These are phyloP conservation scores for Debaryomycetaceae sp. DNA, from an alignment of 1,139 yeast species.

Conservation along the genomic window DNA sequence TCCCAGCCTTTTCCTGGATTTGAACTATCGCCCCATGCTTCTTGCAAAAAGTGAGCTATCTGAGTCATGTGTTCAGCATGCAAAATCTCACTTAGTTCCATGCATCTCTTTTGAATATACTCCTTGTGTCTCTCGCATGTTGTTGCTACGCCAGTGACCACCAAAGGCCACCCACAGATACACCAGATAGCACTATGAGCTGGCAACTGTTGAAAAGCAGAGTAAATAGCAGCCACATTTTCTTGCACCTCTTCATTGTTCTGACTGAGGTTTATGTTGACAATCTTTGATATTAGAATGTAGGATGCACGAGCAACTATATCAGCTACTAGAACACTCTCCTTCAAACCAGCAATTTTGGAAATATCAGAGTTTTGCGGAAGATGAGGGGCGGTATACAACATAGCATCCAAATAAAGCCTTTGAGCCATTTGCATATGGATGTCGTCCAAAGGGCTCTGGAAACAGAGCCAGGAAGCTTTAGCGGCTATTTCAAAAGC, in stretches of 20 bases:
- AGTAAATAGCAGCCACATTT: not conserved
- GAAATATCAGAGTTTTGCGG: not conserved
- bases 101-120: conserved; percentile 1
- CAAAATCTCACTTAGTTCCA: conserved; percentile 1
- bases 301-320: conserved; percentile 1
- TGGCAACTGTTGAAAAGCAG: not conserved
- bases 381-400: conserved; percentile 1
- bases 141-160: conserved; percentile 2
- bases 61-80: conserved; percentile 3
- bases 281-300: conserved; percentile 1
- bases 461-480: conserved; percentile 26
- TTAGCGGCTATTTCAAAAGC: conserved; percentile 38
- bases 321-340: conserved; percentile 3
- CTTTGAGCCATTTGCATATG: not conserved
- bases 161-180: conserved; percentile 3
- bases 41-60: not conserved
- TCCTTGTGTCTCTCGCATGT: not conserved
- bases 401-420: not conserved
- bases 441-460: conserved; percentile 1
- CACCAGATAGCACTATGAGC: conserved; percentile 1
- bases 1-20: conserved; percentile 1
- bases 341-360: not conserved
- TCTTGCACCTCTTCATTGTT: not conserved
- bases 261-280: not conserved
- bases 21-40: conserved; percentile 2